Conservation (phyloP, 768 basidiomycete species). For the Dioszegia aurantiaca region DNA sequence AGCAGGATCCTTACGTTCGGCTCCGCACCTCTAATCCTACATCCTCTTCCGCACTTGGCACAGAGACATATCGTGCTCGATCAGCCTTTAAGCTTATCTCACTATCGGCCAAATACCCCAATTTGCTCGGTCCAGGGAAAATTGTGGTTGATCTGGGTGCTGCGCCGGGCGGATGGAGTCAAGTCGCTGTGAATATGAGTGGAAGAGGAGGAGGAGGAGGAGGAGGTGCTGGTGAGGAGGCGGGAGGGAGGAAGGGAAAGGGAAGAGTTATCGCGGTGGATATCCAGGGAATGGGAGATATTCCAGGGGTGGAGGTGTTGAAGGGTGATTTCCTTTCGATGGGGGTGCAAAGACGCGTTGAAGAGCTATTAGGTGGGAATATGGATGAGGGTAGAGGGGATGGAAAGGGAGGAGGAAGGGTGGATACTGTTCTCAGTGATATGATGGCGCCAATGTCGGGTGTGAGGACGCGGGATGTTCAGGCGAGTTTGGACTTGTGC, state of each 20-base stretch:
- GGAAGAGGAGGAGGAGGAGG: conserved; percentile 11
- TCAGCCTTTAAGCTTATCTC: conserved; percentile 90
- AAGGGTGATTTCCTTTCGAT: conserved; percentile 74
- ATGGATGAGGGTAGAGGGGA: neutral
- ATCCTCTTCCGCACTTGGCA: neutral
- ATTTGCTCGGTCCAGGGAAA: conserved; percentile 63
- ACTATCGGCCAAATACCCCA: conserved; percentile 61
- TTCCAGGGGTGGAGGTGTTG: conserved; percentile 70
- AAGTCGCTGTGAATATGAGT: conserved; percentile 58
- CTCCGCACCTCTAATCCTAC: conserved; percentile 22
- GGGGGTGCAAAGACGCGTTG: conserved; percentile 55
- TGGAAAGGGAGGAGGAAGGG: conserved; percentile 36
- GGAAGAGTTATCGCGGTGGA: conserved; percentile 71
- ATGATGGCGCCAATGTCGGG: conserved; percentile 86
- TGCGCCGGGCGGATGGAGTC: conserved; percentile 92
- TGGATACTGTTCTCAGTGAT: conserved; percentile 81
- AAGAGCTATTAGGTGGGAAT: conserved; percentile 21
- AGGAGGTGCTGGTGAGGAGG: conserved; percentile 58
- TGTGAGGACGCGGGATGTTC: conserved; percentile 63
- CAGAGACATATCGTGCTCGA: conserved; percentile 67
- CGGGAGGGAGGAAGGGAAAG: conserved; percentile 14
- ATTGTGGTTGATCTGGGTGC: conserved; percentile 83
- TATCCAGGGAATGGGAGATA: conserved; percentile 66
- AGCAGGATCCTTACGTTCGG: conserved; percentile 52
- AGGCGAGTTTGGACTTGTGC: conserved; percentile 70